These are phyloP conservation scores for Hericium alpestre DNA, from an alignment of 768 basidiomycete genomes.

Conservation along the genomic window DNA sequence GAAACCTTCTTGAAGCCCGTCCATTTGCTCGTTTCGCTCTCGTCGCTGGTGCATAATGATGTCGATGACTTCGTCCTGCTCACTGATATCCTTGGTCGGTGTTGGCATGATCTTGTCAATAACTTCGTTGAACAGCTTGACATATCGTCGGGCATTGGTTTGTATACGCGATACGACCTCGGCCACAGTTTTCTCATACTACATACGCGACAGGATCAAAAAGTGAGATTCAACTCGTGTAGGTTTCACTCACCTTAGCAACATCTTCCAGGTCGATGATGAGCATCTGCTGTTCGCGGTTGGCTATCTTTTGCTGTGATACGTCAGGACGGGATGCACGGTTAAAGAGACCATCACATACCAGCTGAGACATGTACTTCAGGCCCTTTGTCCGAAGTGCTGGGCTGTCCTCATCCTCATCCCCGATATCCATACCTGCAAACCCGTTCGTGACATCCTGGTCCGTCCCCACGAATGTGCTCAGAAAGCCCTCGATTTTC, in stretches of 20 bases:
- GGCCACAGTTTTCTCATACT: conserved; percentile 63
- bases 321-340: conserved; percentile 4
- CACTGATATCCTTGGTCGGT: conserved; percentile 82
- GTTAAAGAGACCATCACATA: conserved; percentile 27
- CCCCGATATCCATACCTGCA: conserved; percentile 60
- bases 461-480: conserved; percentile 50
- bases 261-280: conserved; percentile 86
- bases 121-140: conserved; percentile 78
- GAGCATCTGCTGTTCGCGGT: conserved; percentile 86
- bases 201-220: not conserved
- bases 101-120: conserved; percentile 84
- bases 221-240: not conserved
- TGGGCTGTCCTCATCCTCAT: conserved; percentile 27
- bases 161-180: conserved; percentile 74
- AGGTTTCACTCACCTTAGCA: conserved; percentile 39
- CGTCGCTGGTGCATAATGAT: conserved; percentile 90
- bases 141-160: conserved; percentile 82
- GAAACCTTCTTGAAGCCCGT: conserved; percentile 67
- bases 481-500: conserved; percentile 60
- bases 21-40: conserved; percentile 76
- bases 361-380: conserved; percentile 82
- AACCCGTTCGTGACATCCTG: conserved; percentile 60
- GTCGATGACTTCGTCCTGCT: conserved; percentile 91
- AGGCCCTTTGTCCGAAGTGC: conserved; percentile 29
- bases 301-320: conserved; percentile 78